Evolutionary conservation across 2,329 filamentous ascomycete species (phyloP).

Genomic region (Fonsecaea monophora): DNA sequence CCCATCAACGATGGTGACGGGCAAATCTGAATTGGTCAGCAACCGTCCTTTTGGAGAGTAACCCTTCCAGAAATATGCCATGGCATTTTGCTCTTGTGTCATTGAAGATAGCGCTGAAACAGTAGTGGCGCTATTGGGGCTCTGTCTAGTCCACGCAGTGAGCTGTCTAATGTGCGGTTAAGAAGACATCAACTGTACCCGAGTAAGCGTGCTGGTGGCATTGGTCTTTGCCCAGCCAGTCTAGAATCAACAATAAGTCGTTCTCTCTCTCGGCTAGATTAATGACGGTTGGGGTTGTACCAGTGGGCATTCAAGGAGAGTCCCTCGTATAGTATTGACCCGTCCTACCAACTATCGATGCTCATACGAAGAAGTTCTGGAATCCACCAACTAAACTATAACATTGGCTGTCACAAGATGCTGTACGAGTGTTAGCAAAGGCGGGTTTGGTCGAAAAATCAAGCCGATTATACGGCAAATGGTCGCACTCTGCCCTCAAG

Average conservation of each 20-base stretch:
- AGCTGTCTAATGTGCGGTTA: neutral
- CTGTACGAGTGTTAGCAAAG: constrained; percentile 8
- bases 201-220: neutral
- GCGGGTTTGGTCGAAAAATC: neutral
- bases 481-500: constrained; percentile 9
- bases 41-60: neutral
- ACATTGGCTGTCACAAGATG: neutral
- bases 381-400: neutral
- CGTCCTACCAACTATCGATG: neutral
- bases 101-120: neutral
- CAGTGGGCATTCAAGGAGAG: neutral
- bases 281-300: neutral
- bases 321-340: constrained; percentile 4
- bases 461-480: neutral
- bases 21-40: constrained; percentile 1
- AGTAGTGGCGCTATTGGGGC: neutral
- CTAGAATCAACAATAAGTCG: neutral
- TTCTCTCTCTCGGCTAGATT: neutral
- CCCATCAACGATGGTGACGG: too few relatives aligned
- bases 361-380: neutral
- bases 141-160: neutral
- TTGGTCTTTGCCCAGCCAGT: neutral
- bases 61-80: neutral
- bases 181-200: neutral
- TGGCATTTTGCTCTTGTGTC: neutral